Evolutionary conservation across 2,329 filamentous ascomycete species (phyloP), one percentile per base, ranked within the genome.

Genomic region (Exophiala lecanii-corni): DNA sequence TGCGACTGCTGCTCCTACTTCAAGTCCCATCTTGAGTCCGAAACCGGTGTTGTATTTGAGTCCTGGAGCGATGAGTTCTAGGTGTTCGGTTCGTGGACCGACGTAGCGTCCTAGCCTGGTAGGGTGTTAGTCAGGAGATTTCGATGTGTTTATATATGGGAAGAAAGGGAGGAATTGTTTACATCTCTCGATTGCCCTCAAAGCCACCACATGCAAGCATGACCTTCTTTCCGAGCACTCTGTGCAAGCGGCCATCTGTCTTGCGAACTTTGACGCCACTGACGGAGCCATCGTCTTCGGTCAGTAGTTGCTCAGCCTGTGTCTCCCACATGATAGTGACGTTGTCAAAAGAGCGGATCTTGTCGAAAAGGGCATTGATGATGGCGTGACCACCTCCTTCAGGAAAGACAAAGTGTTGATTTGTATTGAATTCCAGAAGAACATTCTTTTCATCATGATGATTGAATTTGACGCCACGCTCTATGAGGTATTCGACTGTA

Each of bases 121-220:
- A 13, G 4, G 5, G n/a, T 13, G 30, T 32, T 13, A 32, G 30
- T 16, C n/a, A 7, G 5, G 30, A 32, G 30, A 32, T 5, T 5
- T 13, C 30, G n/a, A 13, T 16, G n/a, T n/a, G n/a, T n/a, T n/a
- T n/a, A n/a, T n/a, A n/a, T 13, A 7, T 13, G n/a, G n/a, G n/a
- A 32, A 13, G 30, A 13, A 13, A 16, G n/a, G 17, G 25, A 7
- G 7, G n/a, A 7, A 28, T 7, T 32, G 62, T 60, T 28, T 66
- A 55, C 64, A 68, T 68, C 48, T 68, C 64, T 36, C 60, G 59
- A 39, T 68, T 68, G 12, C 64, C 61, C 53, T 66, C 63, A 37
- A 68, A 69, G 1, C 64, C 65, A 20, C 65, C 65, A 43, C 65
- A 68, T 5, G 65, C 61, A 25, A 66, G 56, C 28, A 68, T 63